Evolutionary conservation across 306 rosid genomes (phyloP), one percentile per base, ranked within the genome.

Genomic region (Carpinus fangiana): DNA sequence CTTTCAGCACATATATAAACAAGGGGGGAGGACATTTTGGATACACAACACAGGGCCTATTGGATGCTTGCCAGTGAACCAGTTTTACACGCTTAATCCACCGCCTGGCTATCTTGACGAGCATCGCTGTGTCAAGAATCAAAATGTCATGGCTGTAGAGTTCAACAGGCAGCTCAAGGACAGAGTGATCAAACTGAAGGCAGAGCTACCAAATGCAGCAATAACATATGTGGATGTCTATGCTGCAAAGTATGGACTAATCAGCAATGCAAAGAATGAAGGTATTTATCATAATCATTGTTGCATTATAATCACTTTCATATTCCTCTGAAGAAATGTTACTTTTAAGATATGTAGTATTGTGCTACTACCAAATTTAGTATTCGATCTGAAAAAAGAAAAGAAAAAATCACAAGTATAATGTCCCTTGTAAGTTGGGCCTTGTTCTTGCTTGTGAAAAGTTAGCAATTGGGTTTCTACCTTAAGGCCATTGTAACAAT

Each of bases 1-100:
- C 28, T 74, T 74, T 79, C 86, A 94, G 98, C 83, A 79, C 76
- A 75, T 92, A 62, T 92, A 90, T 57, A 10, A 86, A 64, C 87
- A 82, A 87, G 97, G 94, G 36, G 98, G 98, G 61, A 88, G 96
- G 87, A 16, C 89, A 47, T 94, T 94, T 68, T 94, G 98, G 98
- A 83, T 94, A 77, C 98, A 92, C 89, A 94, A 92, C 81, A 94
- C 97, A 16, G 91, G 93, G n/a, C 98, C 98, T 0, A 64, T 92
- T 76, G 98, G 98, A 18, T 94, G 97, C 73, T 72, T 92, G 77
- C 97, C 98, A 8, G 84, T 94, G 57, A 82, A 89, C 70, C 86
- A 78, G 7, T 92, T 90, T 88, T 92, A 94, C 90, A 90, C 50
- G 71, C 92, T 83, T 16, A 86, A 84, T 82, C 78, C 89, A 14